Evolutionary conservation across 805 yeast species (phyloP), one percentile per base, ranked within the genome.

Genomic region (Starmerella scarabaei): DNA sequence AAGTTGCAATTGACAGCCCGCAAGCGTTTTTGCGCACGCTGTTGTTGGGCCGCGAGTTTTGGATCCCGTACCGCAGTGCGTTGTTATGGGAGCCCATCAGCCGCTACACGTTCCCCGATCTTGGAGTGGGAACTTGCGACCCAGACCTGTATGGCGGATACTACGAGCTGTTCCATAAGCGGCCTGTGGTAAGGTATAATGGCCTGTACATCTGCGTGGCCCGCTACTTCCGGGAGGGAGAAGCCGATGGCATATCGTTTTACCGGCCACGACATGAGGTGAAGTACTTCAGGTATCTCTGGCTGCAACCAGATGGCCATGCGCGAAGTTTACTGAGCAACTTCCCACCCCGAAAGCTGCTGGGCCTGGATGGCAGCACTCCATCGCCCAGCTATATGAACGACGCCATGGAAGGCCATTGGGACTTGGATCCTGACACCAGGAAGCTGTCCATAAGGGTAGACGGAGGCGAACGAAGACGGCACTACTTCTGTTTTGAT

Each of bases 131-230:
- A 21, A 24, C 17, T 3, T 15, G 35, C 4, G 32, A 42, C 30
- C 38, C 37, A 20, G 48, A 40, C 27, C 44, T 40, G 36, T 52
- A 52, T 38, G 44, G 40, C 21, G 43, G 48, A 17, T 71, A 71
- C 69, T 59, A 68, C 45, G 47, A 52, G 17, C 73, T 80, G 82
- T 63, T 73, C 31, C 52, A 58, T 32, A 68, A 71, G 28, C 63
- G 94, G 30, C 95, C 96, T 0, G 79, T 77, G 51, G 52, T 86
- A 26, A 79, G 88, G 53, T 82, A 73, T 56, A 66, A 74, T 39
- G 98, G 98, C 1, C 68, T 84, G 16, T 88, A 88, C 52, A 80
- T 88, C 18, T 77, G 93, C 51, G 80, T 77, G 16, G 81, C 86
- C 37, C 80, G 80, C 45, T 86, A 85, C 59, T 72, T 80, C 49